phyloP scores from a whole-genome alignment of 116 monocot species.

The Posidonia oceanica region DNA sequence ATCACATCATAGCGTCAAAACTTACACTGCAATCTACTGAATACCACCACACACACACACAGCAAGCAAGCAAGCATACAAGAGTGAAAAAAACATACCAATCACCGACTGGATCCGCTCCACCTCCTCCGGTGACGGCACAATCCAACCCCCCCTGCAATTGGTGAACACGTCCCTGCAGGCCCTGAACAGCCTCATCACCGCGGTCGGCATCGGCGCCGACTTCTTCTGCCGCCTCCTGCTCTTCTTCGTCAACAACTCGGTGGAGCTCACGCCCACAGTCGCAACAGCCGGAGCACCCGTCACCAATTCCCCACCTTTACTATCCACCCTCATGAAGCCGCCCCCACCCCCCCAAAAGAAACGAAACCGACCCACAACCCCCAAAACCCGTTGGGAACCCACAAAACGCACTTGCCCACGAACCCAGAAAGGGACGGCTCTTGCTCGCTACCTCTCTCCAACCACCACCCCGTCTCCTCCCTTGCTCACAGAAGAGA shows the following conservation, averaged over 20 bases:
- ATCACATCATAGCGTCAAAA: not conserved
- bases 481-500: no score
- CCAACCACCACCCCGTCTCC: no score
- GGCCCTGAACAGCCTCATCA: slow-evolving; percentile 28
- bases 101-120: slow-evolving; percentile 31
- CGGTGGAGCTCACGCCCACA: not conserved
- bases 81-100: slow-evolving; percentile 17
- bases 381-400: not conserved
- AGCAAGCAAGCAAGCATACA: not conserved
- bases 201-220: slow-evolving; percentile 2
- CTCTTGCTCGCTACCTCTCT: not conserved
- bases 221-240: slow-evolving; percentile 23
- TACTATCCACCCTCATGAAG: slow-evolving; percentile 9
- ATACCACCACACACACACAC: not conserved
- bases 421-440: not conserved
- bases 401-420: not conserved
- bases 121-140: slow-evolving; percentile 34
- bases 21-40: not conserved
- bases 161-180: slow-evolving; percentile 40
- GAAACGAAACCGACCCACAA: not conserved
- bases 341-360: not conserved
- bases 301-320: slow-evolving; percentile 1
- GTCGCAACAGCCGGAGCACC: not conserved
- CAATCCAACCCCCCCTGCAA: slow-evolving; percentile 14
- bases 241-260: slow-evolving; percentile 19